These are phyloP conservation scores for Scheffersomyces titani DNA, from an alignment of 1,139 yeast species.

Conservation along the genomic window DNA sequence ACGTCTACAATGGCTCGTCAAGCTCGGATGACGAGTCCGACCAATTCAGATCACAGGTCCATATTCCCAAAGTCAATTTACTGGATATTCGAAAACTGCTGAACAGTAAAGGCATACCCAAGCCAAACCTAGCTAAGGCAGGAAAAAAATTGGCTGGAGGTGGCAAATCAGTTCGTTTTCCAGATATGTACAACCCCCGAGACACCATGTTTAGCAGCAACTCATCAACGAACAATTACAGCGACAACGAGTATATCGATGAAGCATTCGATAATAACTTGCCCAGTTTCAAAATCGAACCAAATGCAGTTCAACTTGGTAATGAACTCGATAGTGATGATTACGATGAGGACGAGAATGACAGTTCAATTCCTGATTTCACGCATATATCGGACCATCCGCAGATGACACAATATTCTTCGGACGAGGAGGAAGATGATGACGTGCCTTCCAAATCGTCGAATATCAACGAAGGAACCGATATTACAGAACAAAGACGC, in stretches of 20 bases:
- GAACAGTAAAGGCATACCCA: conserved; percentile 20
- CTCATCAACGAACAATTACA: conserved; percentile 24
- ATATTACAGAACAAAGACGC: conserved; percentile 24
- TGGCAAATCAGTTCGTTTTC: conserved; percentile 29
- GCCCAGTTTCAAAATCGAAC: conserved; percentile 17
- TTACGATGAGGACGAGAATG: conserved; percentile 6
- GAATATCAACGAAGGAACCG: conserved; percentile 8
- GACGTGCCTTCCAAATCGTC: conserved; percentile 5
- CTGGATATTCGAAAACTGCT: conserved; percentile 20
- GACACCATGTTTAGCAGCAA: conserved; percentile 26
- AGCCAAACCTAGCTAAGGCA: conserved; percentile 32
- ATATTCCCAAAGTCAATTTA: conserved; percentile 30
- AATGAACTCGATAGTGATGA: conserved; percentile 6
- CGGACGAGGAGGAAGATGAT: conserved; percentile 9
- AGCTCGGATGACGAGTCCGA: conserved; percentile 29
- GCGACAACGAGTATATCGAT: conserved; percentile 16
- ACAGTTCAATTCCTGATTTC: conserved; percentile 3
- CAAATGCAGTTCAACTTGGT: conserved; percentile 1
- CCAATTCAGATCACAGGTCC: conserved; percentile 23
- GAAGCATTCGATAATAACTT: conserved; percentile 7
- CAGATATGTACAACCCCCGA: conserved; percentile 28
- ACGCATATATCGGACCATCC: conserved; percentile 1
- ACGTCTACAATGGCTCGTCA: conserved; percentile 6
- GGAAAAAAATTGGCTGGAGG: conserved; percentile 30
- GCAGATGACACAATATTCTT: conserved; percentile 1